phyloP scores from a whole-genome alignment of 2,329 filamentous ascomycete species.

The Neofusicoccum laricinum region DNA sequence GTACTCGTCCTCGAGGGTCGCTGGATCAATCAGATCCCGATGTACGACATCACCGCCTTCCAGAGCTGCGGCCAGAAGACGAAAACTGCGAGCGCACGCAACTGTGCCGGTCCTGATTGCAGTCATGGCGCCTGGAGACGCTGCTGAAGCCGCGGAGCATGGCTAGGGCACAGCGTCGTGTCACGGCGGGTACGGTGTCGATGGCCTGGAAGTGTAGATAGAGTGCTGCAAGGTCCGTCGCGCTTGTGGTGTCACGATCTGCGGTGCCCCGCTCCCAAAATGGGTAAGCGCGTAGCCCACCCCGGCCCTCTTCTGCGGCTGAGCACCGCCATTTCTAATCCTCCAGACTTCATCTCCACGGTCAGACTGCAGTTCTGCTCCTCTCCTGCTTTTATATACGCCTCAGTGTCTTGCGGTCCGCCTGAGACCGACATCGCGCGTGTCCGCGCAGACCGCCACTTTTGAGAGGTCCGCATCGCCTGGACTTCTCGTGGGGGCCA shows the following conservation, averaged over 20 bases:
- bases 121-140: conserved; percentile 15
- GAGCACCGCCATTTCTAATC: conserved; percentile 1
- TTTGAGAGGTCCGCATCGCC: neutral
- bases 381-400: neutral
- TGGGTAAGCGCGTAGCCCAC: neutral
- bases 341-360: neutral
- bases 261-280: neutral
- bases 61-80: conserved; percentile 24
- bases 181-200: too few species aligned
- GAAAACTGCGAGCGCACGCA: conserved; percentile 30
- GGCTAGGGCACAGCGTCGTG: too few species aligned
- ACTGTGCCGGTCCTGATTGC: conserved; percentile 30
- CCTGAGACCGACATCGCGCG: neutral
- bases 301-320: neutral
- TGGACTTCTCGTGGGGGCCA: neutral
- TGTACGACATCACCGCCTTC: conserved; percentile 19
- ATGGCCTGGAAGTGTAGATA: neutral
- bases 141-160: neutral
- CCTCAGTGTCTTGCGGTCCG: neutral
- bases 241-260: neutral
- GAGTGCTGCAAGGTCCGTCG: neutral
- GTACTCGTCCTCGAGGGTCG: conserved; percentile 34
- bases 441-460: neutral
- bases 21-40: conserved; percentile 23
- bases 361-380: neutral